These are phyloP conservation scores for Fusarium sp. DNA, from an alignment of 2,329 filamentous ascomycete genomes.

Conservation along the genomic window DNA sequence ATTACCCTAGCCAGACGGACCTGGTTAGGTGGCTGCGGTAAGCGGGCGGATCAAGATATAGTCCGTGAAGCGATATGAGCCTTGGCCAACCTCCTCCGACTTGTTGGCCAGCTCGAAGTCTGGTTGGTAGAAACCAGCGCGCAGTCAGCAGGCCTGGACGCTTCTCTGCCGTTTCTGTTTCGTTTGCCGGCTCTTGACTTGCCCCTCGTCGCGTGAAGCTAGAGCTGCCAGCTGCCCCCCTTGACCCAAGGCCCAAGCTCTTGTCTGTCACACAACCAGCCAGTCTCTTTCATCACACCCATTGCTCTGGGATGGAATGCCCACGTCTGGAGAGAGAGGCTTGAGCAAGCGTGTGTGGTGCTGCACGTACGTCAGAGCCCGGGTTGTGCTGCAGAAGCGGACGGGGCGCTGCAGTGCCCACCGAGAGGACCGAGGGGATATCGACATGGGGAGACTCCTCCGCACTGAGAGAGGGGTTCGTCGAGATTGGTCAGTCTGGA, in stretches of 20 bases:
- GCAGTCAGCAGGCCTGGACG: conserved; percentile 20
- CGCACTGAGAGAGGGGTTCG: background rate
- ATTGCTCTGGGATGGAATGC: conserved; percentile 16
- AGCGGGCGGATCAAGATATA: background rate
- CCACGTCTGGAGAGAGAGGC: conserved; percentile 2
- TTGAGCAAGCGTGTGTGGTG: conserved; percentile 1
- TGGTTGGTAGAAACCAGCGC: conserved; percentile 16
- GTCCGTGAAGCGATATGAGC: background rate
- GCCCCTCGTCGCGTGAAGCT: conserved; percentile 14
- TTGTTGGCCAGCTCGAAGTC: background rate
- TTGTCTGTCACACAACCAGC: conserved; percentile 1
- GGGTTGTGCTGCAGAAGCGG: background rate
- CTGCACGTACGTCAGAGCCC: background rate
- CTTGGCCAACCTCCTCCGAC: background rate
- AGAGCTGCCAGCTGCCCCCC: background rate
- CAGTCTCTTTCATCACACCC: conserved; percentile 26
- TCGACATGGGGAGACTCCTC: background rate
- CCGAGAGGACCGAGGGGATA: background rate
- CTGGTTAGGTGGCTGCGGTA: background rate
- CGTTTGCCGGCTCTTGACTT: conserved; percentile 8
- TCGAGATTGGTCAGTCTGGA: conserved; percentile 9
- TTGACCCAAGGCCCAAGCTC: background rate
- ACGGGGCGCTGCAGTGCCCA: conserved; percentile 10
- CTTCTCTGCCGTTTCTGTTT: conserved; percentile 25
- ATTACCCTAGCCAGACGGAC: background rate